phyloP scores from a whole-genome alignment of 2,329 filamentous ascomycete genomes.

The Aspergillus awamori region DNA sequence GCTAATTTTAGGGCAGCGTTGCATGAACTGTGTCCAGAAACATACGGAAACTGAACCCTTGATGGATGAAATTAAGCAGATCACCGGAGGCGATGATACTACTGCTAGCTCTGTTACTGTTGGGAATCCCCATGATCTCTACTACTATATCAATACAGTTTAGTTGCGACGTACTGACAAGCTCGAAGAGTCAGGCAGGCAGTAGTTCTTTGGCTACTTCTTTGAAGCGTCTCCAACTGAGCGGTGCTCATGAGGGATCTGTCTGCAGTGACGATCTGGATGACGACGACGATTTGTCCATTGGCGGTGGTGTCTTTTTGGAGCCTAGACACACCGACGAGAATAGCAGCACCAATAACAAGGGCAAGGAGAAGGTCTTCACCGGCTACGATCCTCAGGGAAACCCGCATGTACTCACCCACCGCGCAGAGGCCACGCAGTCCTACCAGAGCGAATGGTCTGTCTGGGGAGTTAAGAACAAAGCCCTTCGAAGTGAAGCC shows the following conservation, averaged over 20 bases:
- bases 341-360: slow-evolving; percentile 3
- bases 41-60: slow-evolving; percentile 37
- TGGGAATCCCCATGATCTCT: not conserved
- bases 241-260: not conserved
- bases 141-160: not conserved
- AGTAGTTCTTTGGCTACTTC: slow-evolving; percentile 12
- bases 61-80: slow-evolving; percentile 33
- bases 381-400: slow-evolving; percentile 27
- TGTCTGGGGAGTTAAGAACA: slow-evolving; percentile 18
- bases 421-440: slow-evolving; percentile 3
- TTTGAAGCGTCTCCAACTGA: slow-evolving; percentile 1
- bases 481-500: not conserved
- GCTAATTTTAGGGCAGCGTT: slow-evolving; percentile 39
- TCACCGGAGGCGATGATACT: slow-evolving; percentile 22
- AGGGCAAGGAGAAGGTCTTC: slow-evolving; percentile 14
- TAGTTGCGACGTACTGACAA: not conserved
- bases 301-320: slow-evolving; percentile 25
- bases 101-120: slow-evolving; percentile 16
- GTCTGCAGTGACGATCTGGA: not conserved
- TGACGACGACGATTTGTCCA: slow-evolving; percentile 23
- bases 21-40: slow-evolving; percentile 42
- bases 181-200: slow-evolving; percentile 22
- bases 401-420: slow-evolving; percentile 19
- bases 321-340: slow-evolving; percentile 14
- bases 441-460: slow-evolving; percentile 19